Evolutionary conservation across 192 early-diverging fungal genomes (phyloP).

Genomic region (Coemansia sp.): DNA sequence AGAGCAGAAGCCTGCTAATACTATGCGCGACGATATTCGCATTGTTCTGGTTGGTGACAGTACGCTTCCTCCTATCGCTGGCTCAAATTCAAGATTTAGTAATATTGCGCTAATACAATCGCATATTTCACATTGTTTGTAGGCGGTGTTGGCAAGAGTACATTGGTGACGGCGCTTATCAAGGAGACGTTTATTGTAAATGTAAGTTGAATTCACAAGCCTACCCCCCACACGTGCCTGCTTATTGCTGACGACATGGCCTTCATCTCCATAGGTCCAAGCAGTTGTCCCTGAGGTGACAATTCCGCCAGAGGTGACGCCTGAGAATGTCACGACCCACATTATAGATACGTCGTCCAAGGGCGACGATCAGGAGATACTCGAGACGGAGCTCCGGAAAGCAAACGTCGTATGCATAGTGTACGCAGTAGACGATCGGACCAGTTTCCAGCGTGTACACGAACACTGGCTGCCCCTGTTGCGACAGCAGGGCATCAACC

Average conservation of each 20-base stretch:
- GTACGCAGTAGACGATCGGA: constrained; percentile 85
- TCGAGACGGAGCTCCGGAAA: constrained; percentile 93
- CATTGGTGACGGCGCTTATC: constrained; percentile 94
- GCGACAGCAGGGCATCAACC: constrained; percentile 87
- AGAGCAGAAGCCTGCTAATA: constrained; percentile 2
- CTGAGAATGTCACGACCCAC: constrained; percentile 95
- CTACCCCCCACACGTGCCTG: constrained; percentile 3
- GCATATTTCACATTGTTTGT: constrained; percentile 6
- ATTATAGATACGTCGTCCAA: constrained; percentile 94
- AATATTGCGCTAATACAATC: not conserved
- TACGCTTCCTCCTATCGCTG: constrained; percentile 41
- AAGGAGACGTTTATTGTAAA: constrained; percentile 95
- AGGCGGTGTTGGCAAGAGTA: constrained; percentile 94
- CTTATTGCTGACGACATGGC: not conserved
- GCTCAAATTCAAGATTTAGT: not conserved
- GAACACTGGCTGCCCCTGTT: constrained; percentile 94
- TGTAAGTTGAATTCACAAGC: constrained; percentile 55
- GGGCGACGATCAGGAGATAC: constrained; percentile 82
- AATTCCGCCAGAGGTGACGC: constrained; percentile 97
- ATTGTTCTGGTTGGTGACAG: constrained; percentile 92
- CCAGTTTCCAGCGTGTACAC: constrained; percentile 82
- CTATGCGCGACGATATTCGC: constrained; percentile 85
- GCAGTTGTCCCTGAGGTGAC: constrained; percentile 99
- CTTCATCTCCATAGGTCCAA: constrained; percentile 55
- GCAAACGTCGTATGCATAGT: constrained; percentile 99